Conservation (phyloP, 805 yeast species). For the Tanozyma kutaoensis region DNA sequence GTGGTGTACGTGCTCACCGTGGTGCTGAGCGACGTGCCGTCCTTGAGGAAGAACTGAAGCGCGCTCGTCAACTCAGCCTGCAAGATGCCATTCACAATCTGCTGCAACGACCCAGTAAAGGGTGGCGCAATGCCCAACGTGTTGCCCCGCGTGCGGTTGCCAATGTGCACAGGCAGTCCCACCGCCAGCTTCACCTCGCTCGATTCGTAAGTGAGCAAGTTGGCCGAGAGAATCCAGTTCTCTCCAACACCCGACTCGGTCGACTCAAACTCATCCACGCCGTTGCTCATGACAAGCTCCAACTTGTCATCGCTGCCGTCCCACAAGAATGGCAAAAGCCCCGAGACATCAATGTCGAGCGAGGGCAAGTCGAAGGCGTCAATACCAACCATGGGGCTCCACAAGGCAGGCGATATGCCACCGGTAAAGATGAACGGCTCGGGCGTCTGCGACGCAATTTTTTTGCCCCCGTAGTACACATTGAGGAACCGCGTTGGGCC, state of each 20-base stretch:
- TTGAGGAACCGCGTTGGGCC: slow-evolving; percentile 64
- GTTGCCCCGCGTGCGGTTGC: slow-evolving; percentile 10
- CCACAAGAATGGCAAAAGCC: slow-evolving; percentile 62
- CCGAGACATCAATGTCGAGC: slow-evolving; percentile 59
- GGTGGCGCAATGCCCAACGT: slow-evolving; percentile 24
- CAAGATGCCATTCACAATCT: slow-evolving; percentile 23
- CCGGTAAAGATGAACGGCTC: slow-evolving; percentile 71
- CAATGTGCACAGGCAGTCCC: slow-evolving; percentile 21
- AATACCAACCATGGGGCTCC: slow-evolving; percentile 70
- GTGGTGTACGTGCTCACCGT: slow-evolving; percentile 13
- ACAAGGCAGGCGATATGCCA: slow-evolving; percentile 65
- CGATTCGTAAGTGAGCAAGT: slow-evolving; percentile 41
- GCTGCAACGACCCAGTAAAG: slow-evolving; percentile 19
- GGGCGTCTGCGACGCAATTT: slow-evolving; percentile 53
- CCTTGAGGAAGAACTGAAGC: slow-evolving; percentile 20
- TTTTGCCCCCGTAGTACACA: slow-evolving; percentile 43
- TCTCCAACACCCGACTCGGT: slow-evolving; percentile 20
- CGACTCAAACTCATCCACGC: slow-evolving; percentile 6
- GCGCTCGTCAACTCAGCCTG: slow-evolving; percentile 18
- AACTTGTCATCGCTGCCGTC: slow-evolving; percentile 12
- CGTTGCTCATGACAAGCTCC: slow-evolving; percentile 8
- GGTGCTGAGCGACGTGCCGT: slow-evolving; percentile 21
- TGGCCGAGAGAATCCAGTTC: slow-evolving; percentile 52
- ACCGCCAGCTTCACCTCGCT: slow-evolving; percentile 18
- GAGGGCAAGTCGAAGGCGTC: slow-evolving; percentile 64